A percentile compares a stretch with the other conserved stretches of the same genome.
Conservation (phyloP, 2,329 filamentous ascomycete species). For the Huntiella bhutanensis region DNA sequence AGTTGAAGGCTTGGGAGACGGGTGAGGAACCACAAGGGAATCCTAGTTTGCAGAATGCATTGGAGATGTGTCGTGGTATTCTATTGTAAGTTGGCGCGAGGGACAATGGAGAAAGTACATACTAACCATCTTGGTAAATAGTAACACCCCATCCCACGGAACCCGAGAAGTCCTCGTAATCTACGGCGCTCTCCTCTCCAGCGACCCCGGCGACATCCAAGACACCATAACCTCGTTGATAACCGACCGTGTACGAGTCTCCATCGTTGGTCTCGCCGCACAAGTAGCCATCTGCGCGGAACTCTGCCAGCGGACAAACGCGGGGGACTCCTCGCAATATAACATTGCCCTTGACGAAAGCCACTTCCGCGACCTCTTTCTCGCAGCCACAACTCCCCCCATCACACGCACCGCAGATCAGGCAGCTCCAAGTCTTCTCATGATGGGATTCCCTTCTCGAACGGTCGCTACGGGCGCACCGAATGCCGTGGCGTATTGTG, state of each 20-base stretch:
- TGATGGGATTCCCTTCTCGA: slow-evolving; percentile 95
- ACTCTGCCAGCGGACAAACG: slow-evolving; percentile 73
- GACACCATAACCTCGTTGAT: slow-evolving; percentile 67
- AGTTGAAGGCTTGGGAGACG: slow-evolving; percentile 44
- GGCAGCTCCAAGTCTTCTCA: slow-evolving; percentile 49
- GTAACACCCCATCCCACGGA: slow-evolving; percentile 80
- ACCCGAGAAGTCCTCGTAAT: slow-evolving; percentile 84
- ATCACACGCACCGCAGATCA: slow-evolving; percentile 49
- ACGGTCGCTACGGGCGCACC: slow-evolving; percentile 45
- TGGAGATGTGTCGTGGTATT: slow-evolving; percentile 84
- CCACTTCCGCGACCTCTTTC: slow-evolving; percentile 75
- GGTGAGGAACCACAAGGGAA: slow-evolving; percentile 51
- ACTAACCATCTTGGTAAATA: slow-evolving; percentile 17
- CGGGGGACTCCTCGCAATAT: slow-evolving; percentile 57
- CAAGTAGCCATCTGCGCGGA: slow-evolving; percentile 85
- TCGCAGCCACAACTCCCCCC: slow-evolving; percentile 75
- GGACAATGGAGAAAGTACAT: background rate
- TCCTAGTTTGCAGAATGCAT: slow-evolving; percentile 76
- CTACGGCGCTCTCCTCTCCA: slow-evolving; percentile 75
- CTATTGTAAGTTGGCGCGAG: slow-evolving; percentile 44
- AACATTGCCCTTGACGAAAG: slow-evolving; percentile 57
- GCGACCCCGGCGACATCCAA: slow-evolving; percentile 89
- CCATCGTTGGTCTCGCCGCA: slow-evolving; percentile 75
- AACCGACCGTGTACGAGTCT: slow-evolving; percentile 66
- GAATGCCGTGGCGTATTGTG: slow-evolving; percentile 55